Conservation (phyloP, 495 filamentous ascomycete species). For the Acidomyces sp. region DNA sequence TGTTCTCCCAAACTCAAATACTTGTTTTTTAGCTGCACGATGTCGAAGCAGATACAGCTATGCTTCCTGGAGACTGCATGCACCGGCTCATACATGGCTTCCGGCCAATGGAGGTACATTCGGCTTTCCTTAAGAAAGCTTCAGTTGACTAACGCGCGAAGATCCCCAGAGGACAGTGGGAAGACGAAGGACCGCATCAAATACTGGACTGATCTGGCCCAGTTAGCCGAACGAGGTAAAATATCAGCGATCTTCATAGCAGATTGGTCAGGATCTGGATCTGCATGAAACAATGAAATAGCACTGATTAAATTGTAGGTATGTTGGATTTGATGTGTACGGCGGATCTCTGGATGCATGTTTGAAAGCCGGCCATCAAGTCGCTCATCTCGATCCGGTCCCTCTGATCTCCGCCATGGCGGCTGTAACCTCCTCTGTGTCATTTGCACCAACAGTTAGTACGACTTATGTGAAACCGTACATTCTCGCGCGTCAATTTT, state of each 20-base stretch:
- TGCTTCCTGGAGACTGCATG: too few relatives aligned
- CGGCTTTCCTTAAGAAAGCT: too few relatives aligned
- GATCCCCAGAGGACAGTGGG: background rate
- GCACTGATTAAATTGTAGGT: too few relatives aligned
- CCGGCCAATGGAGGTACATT: too few relatives aligned
- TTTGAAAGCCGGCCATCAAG: constrained; percentile 17
- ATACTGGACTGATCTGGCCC: constrained; percentile 39
- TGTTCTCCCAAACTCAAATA: too few relatives aligned
- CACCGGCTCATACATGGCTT: too few relatives aligned
- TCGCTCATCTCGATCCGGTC: constrained; percentile 16
- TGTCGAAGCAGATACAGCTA: too few relatives aligned
- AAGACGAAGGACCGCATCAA: constrained; percentile 19
- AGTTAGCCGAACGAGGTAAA: constrained; percentile 37
- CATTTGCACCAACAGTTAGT: constrained; percentile 52
- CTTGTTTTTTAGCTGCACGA: too few relatives aligned
- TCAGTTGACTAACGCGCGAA: too few relatives aligned
- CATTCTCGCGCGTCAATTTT: constrained; percentile 50
- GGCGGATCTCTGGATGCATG: constrained; percentile 7
- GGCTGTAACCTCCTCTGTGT: constrained; percentile 50
- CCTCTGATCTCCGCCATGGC: constrained; percentile 22
- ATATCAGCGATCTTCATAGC: constrained; percentile 48
- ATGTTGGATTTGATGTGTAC: constrained; percentile 26
- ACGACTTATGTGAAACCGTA: constrained; percentile 61
- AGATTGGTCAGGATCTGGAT: too few relatives aligned
- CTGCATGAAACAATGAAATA: too few relatives aligned